Percentiles rank a stretch among this genome's conserved stretches.
Conservation (phyloP, 176 grass and related monocot species). For the Paspalum notatum region DNA sequence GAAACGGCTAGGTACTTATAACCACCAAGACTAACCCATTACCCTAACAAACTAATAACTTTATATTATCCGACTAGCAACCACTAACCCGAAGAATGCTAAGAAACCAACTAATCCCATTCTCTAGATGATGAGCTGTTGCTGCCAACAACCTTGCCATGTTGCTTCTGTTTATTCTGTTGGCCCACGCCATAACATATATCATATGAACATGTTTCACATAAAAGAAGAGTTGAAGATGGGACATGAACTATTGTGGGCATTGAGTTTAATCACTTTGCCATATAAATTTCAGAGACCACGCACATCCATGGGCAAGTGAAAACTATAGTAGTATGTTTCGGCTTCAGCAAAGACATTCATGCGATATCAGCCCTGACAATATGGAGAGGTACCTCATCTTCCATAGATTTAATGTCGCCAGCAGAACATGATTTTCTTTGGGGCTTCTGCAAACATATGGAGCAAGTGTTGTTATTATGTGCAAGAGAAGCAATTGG, state of each 20-base stretch:
- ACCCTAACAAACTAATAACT: too few relatives aligned
- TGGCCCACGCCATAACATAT: too few relatives aligned
- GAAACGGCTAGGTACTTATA: too few relatives aligned
- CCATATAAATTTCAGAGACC: background rate
- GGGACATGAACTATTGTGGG: background rate
- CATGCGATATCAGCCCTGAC: background rate
- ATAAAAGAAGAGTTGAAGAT: background rate
- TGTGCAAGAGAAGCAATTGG: constrained; percentile 6
- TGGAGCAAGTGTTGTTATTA: constrained; percentile 36
- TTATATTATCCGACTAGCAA: too few relatives aligned
- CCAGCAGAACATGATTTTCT: constrained; percentile 47
- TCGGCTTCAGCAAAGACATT: background rate
- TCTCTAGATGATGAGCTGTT: too few relatives aligned
- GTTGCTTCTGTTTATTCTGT: too few relatives aligned
- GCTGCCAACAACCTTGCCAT: too few relatives aligned
- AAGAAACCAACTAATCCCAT: too few relatives aligned
- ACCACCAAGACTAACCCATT: too few relatives aligned
- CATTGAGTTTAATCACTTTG: background rate
- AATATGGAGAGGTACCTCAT: constrained; percentile 59
- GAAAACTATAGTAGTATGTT: background rate
- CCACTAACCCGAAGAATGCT: too few relatives aligned
- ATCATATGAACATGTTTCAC: background rate
- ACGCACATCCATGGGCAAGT: background rate
- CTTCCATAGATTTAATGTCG: constrained; percentile 60
- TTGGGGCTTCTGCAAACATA: constrained; percentile 52